Conservation (phyloP, 768 basidiomycete genomes). For the Gyrodon lividus region DNA sequence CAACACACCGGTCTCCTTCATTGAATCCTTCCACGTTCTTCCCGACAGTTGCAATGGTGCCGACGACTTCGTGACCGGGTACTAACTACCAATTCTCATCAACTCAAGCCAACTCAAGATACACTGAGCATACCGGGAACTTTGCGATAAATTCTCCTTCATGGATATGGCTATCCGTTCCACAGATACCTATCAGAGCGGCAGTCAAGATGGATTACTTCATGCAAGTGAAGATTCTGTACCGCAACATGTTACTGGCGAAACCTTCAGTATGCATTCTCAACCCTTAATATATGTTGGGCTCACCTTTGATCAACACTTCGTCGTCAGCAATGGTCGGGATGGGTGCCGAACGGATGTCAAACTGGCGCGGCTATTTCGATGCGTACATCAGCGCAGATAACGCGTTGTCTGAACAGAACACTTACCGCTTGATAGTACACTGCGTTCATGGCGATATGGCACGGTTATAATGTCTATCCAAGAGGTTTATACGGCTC, state of each 20-base stretch:
- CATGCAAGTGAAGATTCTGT: constrained; percentile 5
- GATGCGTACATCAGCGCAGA: not conserved
- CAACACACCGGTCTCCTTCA: constrained; percentile 77
- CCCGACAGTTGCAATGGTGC: constrained; percentile 66
- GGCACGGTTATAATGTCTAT: not conserved
- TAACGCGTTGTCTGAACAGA: not conserved
- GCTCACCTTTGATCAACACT: constrained; percentile 56
- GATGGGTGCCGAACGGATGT: constrained; percentile 50
- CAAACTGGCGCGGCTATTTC: constrained; percentile 48
- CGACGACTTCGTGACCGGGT: constrained; percentile 71
- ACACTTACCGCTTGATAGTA: constrained; percentile 43
- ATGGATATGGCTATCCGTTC: constrained; percentile 58
- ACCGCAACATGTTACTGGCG: constrained; percentile 41
- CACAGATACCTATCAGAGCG: constrained; percentile 43
- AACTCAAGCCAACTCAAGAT: not conserved
- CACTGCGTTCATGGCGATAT: constrained; percentile 45
- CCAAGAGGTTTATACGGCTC: not conserved
- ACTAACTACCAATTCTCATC: constrained; percentile 45
- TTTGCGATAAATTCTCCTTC: constrained; percentile 60
- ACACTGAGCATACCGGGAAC: constrained; percentile 40
- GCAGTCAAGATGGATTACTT: not conserved
- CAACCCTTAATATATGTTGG: no score
- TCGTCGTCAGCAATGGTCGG: constrained; percentile 54
- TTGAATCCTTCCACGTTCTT: constrained; percentile 72
- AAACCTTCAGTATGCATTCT: not conserved